These are phyloP conservation scores for Mucor saturninus DNA, from an alignment of 371 early-diverging fungal genomes.

Conservation along the genomic window DNA sequence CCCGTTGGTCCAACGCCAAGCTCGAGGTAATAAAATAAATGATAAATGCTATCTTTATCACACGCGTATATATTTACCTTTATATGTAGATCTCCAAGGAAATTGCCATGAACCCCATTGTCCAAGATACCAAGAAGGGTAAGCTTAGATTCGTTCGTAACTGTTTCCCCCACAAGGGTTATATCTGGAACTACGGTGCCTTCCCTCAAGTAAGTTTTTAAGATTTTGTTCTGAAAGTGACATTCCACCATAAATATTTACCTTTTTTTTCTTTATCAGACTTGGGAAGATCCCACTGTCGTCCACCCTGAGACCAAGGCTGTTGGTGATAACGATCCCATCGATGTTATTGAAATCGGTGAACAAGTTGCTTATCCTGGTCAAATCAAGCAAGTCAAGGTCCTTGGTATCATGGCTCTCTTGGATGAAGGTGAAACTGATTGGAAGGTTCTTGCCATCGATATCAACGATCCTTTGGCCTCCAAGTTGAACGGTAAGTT, in stretches of 20 bases:
- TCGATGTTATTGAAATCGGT: slow-evolving; percentile 97
- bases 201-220: slow-evolving; percentile 68
- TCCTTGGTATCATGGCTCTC: slow-evolving; percentile 93
- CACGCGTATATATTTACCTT: not conserved
- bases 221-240: not conserved
- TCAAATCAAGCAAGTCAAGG: slow-evolving; percentile 96
- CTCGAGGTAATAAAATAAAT: slow-evolving; percentile 72
- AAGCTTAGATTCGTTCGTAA: slow-evolving; percentile 92
- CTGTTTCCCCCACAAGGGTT: slow-evolving; percentile 95
- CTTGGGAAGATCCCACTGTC: slow-evolving; percentile 94
- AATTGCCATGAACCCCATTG: slow-evolving; percentile 89
- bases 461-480: slow-evolving; percentile 89
- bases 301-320: slow-evolving; percentile 81
- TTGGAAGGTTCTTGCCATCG: slow-evolving; percentile 97
- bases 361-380: slow-evolving; percentile 81
- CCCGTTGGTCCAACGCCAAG: slow-evolving; percentile 96
- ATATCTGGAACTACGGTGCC: slow-evolving; percentile 97
- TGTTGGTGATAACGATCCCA: slow-evolving; percentile 94
- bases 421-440: slow-evolving; percentile 98
- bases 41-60: not conserved
- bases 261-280: slow-evolving; percentile 41
- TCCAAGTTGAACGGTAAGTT: slow-evolving; percentile 76
- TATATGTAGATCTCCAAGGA: slow-evolving; percentile 73
- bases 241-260: not conserved
- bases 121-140: slow-evolving; percentile 95